Conservation (phyloP, 2,329 filamentous ascomycete genomes). For the Aspergillus pseudotamarii region DNA sequence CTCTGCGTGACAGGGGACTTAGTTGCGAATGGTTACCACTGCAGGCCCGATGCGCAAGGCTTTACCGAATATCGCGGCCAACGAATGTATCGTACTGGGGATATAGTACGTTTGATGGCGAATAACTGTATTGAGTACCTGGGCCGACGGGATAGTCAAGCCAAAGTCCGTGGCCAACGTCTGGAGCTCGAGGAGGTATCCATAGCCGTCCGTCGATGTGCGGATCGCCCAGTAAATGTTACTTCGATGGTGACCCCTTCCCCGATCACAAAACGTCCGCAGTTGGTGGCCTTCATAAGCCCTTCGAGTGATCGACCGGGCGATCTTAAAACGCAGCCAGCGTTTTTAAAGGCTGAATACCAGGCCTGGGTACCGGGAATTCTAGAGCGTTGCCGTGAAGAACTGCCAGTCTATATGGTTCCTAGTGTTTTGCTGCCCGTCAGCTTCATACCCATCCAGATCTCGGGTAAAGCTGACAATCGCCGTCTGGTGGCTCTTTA, state of each 20-base stretch:
- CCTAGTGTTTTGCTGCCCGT: slow-evolving; percentile 5
- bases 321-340: neutral
- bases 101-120: slow-evolving; percentile 17
- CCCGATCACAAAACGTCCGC: slow-evolving; percentile 17
- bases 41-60: slow-evolving; percentile 9
- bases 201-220: slow-evolving; percentile 12
- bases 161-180: slow-evolving; percentile 15
- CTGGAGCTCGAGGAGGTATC: slow-evolving; percentile 16
- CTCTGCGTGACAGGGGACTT: slow-evolving; percentile 17
- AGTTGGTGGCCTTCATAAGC: slow-evolving; percentile 16
- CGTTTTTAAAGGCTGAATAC: slow-evolving; percentile 1
- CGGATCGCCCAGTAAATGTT: slow-evolving; percentile 13
- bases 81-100: slow-evolving; percentile 15
- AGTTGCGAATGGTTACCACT: slow-evolving; percentile 3
- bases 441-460: slow-evolving; percentile 14
- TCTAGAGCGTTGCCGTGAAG: slow-evolving; percentile 7
- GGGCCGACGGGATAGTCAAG: slow-evolving; percentile 11
- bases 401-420: slow-evolving; percentile 19
- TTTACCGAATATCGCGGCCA: slow-evolving; percentile 9
- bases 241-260: slow-evolving; percentile 19
- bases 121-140: slow-evolving; percentile 17
- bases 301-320: slow-evolving; percentile 6
- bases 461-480: slow-evolving; percentile 18
- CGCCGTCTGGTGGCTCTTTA: slow-evolving; percentile 14
- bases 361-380: slow-evolving; percentile 16